Evolutionary conservation across 225 moss, liverwort and hornwort genomes (phyloP).

Genomic region (Pseudoscleropodium purum): DNA sequence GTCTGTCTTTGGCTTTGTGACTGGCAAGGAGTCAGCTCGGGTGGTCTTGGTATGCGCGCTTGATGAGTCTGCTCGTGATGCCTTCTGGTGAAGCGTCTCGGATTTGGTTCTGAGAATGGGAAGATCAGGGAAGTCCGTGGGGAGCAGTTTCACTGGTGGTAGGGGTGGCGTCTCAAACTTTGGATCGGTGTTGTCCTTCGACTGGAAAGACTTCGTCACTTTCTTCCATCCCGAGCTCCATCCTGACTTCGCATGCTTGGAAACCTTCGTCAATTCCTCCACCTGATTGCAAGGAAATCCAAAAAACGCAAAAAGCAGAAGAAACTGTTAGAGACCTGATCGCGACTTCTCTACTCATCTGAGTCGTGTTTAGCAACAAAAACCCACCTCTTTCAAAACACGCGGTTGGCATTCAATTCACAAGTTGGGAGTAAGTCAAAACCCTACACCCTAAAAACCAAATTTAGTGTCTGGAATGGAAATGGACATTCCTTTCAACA

Average conservation of each 20-base stretch:
- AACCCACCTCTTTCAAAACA: neutral
- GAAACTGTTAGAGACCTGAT: neutral
- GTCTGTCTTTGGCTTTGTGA: neutral
- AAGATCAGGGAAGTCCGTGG: constrained; percentile 1
- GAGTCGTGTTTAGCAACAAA: neutral
- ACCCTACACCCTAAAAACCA: neutral
- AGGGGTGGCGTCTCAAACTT: constrained; percentile 15
- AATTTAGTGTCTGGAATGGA: neutral
- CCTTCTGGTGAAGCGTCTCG: neutral
- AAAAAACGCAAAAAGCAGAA: neutral
- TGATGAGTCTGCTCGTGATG: constrained; percentile 6
- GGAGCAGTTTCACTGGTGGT: constrained; percentile 6
- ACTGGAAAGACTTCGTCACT: constrained; percentile 34
- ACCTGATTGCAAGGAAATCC: constrained; percentile 5
- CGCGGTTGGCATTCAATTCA: neutral
- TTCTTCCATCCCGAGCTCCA: constrained; percentile 55
- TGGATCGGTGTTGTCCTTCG: constrained; percentile 18
- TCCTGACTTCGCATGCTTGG: constrained; percentile 22
- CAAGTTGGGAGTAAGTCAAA: neutral
- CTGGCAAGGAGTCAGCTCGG: constrained; percentile 5
- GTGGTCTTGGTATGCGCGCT: neutral
- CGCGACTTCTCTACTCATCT: neutral
- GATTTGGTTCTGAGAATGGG: constrained; percentile 3
- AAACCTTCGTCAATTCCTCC: constrained; percentile 21
- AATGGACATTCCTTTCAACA: neutral